Conservation (phyloP, 768 basidiomycete species). For the Pseudohyphozyma bogoriensis region DNA sequence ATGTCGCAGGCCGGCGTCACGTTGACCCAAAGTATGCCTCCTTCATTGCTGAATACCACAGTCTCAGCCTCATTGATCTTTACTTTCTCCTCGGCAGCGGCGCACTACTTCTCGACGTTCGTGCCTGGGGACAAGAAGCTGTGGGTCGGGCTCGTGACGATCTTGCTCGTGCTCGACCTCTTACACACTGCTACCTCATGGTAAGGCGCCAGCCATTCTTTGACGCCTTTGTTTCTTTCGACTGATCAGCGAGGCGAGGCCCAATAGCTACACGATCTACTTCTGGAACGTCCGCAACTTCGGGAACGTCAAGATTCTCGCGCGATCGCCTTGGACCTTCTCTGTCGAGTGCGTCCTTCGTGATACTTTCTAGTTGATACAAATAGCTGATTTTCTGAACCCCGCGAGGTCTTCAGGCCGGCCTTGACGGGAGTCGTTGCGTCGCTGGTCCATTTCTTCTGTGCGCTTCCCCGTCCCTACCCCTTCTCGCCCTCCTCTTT, state of each 20-base stretch:
- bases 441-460: too few species aligned
- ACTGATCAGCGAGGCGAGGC: background rate
- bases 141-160: background rate
- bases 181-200: background rate
- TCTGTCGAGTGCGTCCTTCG: background rate
- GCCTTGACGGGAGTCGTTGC: too few species aligned
- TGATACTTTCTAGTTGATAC: too few species aligned
- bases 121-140: too few species aligned
- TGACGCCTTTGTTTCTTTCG: too few species aligned
- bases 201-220: background rate
- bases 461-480: too few species aligned
- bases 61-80: background rate
- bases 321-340: background rate
- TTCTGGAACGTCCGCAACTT: background rate
- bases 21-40: background rate
- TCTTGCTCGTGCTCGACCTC: background rate
- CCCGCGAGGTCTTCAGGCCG: too few species aligned
- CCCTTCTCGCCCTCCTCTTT: too few species aligned
- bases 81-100: too few species aligned
- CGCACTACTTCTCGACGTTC: too few species aligned
- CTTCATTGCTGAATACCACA: background rate
- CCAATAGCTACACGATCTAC: background rate
- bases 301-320: background rate
- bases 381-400: too few species aligned
- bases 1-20: background rate